Base-by-base conservation (phyloP, 768 basidiomycete genomes). In the Panaeolus papilionaceus region DNA sequence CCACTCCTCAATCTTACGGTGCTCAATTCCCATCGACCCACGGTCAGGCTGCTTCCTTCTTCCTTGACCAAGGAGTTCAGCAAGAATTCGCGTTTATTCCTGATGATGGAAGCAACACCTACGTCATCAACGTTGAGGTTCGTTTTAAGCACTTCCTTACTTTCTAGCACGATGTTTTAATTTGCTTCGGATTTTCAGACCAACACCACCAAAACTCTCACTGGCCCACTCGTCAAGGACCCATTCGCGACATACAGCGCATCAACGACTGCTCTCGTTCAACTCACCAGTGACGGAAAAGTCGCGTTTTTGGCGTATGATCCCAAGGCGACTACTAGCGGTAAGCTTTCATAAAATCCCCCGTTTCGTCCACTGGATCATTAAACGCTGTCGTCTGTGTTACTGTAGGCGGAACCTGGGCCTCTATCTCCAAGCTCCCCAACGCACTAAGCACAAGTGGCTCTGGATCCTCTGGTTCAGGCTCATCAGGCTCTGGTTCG, bases 31-130 rank as follows among this genome's bases (percentile, higher is more conserved):
- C 93, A 12, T 85, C 87, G 23, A 79, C 82, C 0, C 86, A 90
- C 70, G 93, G 93, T 20, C 84, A 89, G 73, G 84, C 90, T 1
- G 79, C 91, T 3, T 91, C 89, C 20, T 87, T 94, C 80, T 94
- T 93, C 83, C 82, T 85, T 69, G 75, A 77, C 0, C 68, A 69
- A 62, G 86, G 85, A 58, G 88, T 90, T 14, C 92, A 92, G 71
- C 82, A 89, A 66, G 88, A 92, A 75, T 90, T 94, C 73, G 91
- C 75, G 0, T 76, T 70, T 49, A 71, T 76, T 67, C 92, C 93
- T 20, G 84, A 89, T 74, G 90, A 94, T 74, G 87, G 87, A 69
- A 89, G 71, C 86, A 81, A 82, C 26, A 89, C 89, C n/a, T 76
- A 76, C 58, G 71, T 76, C 61, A 79, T 93, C 76, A 89, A 92